phyloP scores from a whole-genome alignment of 495 filamentous ascomycete genomes.

The Trichocladium uniseriatum region DNA sequence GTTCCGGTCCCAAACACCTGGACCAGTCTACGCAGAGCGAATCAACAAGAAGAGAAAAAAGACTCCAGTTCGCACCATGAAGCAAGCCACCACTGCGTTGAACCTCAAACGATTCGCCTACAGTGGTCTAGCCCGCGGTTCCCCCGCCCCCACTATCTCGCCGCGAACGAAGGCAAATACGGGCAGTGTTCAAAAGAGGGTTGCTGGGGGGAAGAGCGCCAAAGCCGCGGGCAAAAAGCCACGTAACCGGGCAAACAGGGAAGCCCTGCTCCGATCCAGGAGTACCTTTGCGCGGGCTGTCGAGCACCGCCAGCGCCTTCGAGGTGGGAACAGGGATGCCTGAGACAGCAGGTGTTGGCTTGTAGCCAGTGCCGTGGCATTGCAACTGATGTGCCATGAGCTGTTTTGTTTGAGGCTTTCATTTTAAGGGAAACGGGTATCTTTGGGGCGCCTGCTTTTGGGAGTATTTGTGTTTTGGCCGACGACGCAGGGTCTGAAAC shows the following conservation, averaged over 20 bases:
- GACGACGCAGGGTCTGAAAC: too few relatives aligned
- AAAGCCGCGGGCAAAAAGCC: too few relatives aligned
- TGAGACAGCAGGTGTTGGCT: neutral
- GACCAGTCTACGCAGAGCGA: neutral
- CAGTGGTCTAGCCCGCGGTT: neutral
- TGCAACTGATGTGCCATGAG: too few relatives aligned
- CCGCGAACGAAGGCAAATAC: neutral
- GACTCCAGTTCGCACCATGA: too few relatives aligned
- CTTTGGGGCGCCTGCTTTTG: too few relatives aligned
- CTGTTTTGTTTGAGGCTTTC: too few relatives aligned
- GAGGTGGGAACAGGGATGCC: neutral
- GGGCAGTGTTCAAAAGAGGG: neutral
- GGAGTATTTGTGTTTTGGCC: too few relatives aligned
- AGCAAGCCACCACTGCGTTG: neutral
- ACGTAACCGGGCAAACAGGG: neutral
- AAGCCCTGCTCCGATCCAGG: neutral
- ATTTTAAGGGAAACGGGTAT: too few relatives aligned
- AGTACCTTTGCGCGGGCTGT: conserved; percentile 2
- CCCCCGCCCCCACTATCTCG: neutral
- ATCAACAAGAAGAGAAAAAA: neutral
- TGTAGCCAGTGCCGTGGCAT: too few relatives aligned
- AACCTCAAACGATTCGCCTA: neutral
- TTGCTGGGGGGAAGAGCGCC: neutral
- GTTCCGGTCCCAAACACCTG: neutral
- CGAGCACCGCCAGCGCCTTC: neutral